Conservation (phyloP, 371 early-diverging fungal genomes). For the Rhizopus stolonifer region DNA sequence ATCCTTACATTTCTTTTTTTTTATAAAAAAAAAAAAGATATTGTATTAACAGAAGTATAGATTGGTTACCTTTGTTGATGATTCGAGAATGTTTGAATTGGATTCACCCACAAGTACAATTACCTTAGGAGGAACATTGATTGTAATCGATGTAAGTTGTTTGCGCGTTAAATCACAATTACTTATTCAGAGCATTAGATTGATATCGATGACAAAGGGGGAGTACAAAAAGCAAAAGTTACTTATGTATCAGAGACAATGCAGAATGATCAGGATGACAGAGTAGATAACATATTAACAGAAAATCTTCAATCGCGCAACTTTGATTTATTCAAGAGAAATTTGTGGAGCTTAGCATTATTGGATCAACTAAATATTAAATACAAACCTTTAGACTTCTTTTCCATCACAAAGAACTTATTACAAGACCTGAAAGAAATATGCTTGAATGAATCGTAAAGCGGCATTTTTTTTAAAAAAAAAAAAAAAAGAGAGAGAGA, state of each 20-base stretch:
- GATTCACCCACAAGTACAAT: conserved; percentile 49
- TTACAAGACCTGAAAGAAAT: conserved; percentile 39
- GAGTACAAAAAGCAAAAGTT: conserved; percentile 49
- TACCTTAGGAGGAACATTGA: conserved; percentile 57
- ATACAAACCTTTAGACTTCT: conserved; percentile 53
- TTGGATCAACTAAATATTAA: conserved; percentile 54
- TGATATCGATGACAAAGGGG: conserved; percentile 54
- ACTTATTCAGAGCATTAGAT: conserved; percentile 34
- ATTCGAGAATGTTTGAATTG: conserved; percentile 42
- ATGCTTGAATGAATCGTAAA: conserved; percentile 44
- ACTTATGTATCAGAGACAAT: conserved; percentile 55
- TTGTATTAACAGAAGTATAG: conserved; percentile 16
- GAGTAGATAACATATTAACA: conserved; percentile 53
- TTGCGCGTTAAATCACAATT: neutral
- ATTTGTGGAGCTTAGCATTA: conserved; percentile 52
- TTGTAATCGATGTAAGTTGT: conserved; percentile 56
- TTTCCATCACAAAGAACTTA: conserved; percentile 46
- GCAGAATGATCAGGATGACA: conserved; percentile 52
- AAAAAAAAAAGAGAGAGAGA: neutral
- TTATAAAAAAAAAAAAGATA: neutral
- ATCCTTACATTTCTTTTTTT: no score
- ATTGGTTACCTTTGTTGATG: conserved; percentile 54
- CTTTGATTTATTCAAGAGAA: conserved; percentile 46
- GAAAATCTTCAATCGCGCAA: conserved; percentile 47
- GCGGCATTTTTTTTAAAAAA: conserved; percentile 1